Conservation (phyloP, 129 eudicot genomes). For the Daucus carota region DNA sequence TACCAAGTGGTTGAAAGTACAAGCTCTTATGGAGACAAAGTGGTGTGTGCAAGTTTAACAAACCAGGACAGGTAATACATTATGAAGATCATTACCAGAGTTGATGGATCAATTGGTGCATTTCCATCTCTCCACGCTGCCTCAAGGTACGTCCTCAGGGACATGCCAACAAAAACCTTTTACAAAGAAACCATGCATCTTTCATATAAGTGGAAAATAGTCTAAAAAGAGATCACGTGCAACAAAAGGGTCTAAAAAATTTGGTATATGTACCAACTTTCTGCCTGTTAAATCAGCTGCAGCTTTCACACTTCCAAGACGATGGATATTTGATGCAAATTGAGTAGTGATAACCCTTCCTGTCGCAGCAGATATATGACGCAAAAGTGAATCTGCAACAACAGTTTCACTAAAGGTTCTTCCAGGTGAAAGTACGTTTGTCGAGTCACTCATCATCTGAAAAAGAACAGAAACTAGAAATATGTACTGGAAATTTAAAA, state of each 20-base stretch:
- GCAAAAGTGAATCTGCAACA: constrained; percentile 77
- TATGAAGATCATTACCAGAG: constrained; percentile 55
- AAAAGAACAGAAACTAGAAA: constrained; percentile 3
- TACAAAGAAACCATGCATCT: constrained; percentile 4
- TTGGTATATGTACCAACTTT: constrained; percentile 61
- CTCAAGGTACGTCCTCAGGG: constrained; percentile 89
- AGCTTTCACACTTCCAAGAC: constrained; percentile 98
- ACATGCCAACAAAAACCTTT: constrained; percentile 98
- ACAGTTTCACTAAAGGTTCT: constrained; percentile 90
- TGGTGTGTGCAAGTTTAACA: background rate
- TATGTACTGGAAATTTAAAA: background rate
- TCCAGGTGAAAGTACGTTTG: constrained; percentile 93
- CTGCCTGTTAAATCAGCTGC: constrained; percentile 98
- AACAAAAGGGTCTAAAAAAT: background rate
- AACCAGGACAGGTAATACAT: constrained; percentile 3
- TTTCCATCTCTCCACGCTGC: constrained; percentile 99
- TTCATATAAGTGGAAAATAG: background rate
- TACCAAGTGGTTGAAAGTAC: background rate
- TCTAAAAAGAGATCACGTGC: background rate
- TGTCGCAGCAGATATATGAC: constrained; percentile 76
- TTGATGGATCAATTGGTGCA: constrained; percentile 97
- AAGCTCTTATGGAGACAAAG: background rate
- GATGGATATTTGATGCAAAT: constrained; percentile 95
- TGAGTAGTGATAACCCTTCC: constrained; percentile 98
- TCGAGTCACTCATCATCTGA: constrained; percentile 99